Base-by-base conservation (phyloP, 1,284 basidiomycete species). In the Austroboletus novae-zelandiae region DNA sequence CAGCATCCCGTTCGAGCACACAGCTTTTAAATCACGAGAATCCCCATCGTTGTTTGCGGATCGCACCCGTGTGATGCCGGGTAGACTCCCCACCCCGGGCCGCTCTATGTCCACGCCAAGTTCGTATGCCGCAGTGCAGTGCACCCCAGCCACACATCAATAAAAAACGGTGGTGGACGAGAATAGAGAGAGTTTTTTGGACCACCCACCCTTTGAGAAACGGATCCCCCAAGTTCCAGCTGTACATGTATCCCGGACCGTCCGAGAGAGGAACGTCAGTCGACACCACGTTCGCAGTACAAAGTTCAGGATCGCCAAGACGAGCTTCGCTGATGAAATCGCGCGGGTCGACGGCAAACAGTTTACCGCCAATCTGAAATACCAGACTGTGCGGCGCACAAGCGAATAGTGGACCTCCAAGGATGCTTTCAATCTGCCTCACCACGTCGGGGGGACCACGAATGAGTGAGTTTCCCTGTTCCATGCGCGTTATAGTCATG, bases 331-430 rank as follows among this genome's bases (percentile, higher is more conserved):
- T 61, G 13, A 78, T 65, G 54, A 87, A 82, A 63, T 87, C 84
- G 34, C 83, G 76, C 27, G 84, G 80, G 62, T 86, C 85, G 32
- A 86, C 74, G 5, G 81, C 76, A 68, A 87, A 88, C 50, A 76
- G 65, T 60, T 72, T 73, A 3, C 84, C 84, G 23, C 78, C 81
- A 45, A 88, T 83, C 56, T 81, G 68, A 66, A 85, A 88, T 1
- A 73, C 67, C 18, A 87, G 65, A 3, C 65, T 78, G 55, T 84
- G 73, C 6, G 68, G 66, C 7, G 67, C 61, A 62, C 79, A 80
- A 2, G 74, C 67, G 42, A 76, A 72, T 5, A 56, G 66, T 17
- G 69, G 60, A 8, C 68, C 67, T n/a, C 71, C 69, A 0, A 76
- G 60, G 17, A 52, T 62, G 6, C 55, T 57, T 23, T 75, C 61